These are phyloP conservation scores for Candida yuanshanica DNA, from an alignment of 805 yeast genomes.

Conservation along the genomic window DNA sequence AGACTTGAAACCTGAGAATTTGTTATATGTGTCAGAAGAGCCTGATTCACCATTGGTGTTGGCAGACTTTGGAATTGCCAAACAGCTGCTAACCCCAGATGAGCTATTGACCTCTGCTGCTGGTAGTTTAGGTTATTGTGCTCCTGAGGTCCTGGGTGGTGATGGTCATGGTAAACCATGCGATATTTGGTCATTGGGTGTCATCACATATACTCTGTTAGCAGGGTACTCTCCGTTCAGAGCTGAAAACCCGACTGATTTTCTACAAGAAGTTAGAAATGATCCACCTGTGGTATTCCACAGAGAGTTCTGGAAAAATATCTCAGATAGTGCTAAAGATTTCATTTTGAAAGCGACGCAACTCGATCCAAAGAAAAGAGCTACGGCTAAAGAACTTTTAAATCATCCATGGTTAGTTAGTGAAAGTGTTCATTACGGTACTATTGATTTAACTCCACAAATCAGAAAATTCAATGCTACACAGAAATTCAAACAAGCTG, in stretches of 20 bases:
- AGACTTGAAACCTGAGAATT: conserved; percentile 91
- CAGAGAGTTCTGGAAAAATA: conserved; percentile 77
- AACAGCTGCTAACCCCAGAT: conserved; percentile 52
- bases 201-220: conserved; percentile 80
- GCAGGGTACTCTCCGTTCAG: conserved; percentile 93
- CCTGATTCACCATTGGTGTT: conserved; percentile 69
- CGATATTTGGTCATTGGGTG: conserved; percentile 95
- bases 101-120: conserved; percentile 68
- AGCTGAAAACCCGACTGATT: conserved; percentile 76
- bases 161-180: conserved; percentile 93
- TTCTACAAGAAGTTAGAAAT: conserved; percentile 68
- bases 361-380: conserved; percentile 60
- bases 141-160: conserved; percentile 84
- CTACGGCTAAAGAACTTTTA: conserved; percentile 60
- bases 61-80: conserved; percentile 96
- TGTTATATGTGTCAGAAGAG: conserved; percentile 58
- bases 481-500: conserved; percentile 76
- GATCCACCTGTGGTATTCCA: conserved; percentile 81
- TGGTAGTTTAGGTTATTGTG: conserved; percentile 95
- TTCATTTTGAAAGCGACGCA: conserved; percentile 70
- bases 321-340: conserved; percentile 73
- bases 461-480: conserved; percentile 81
- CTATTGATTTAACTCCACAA: conserved; percentile 70
- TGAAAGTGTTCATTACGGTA: conserved; percentile 37
- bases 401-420: conserved; percentile 71